phyloP scores from a whole-genome alignment of 352 stramenopile species.

The Phytophthora melonis region DNA sequence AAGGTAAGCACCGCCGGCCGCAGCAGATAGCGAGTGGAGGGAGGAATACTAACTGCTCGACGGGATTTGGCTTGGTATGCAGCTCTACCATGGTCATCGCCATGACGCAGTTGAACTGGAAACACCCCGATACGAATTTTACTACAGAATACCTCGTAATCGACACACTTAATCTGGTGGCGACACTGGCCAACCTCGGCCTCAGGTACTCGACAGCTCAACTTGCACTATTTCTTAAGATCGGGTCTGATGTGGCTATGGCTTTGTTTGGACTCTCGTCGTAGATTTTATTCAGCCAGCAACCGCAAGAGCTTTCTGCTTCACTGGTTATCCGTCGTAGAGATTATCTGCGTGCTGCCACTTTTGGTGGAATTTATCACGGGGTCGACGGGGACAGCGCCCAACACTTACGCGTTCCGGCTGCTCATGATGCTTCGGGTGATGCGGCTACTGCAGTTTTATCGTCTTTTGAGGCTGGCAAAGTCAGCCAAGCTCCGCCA shows the following conservation, averaged over 20 bases:
- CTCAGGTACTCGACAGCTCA: conserved; percentile 59
- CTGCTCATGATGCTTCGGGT: conserved; percentile 77
- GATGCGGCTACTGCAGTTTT: conserved; percentile 68
- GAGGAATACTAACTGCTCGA: neutral
- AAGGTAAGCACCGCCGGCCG: conserved; percentile 35
- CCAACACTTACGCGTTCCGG: conserved; percentile 60
- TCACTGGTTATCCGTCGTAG: conserved; percentile 71
- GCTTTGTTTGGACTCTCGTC: neutral
- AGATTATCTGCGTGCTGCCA: conserved; percentile 58
- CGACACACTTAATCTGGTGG: conserved; percentile 60
- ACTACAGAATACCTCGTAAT: conserved; percentile 46
- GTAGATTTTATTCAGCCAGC: conserved; percentile 70
- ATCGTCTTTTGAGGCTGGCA: conserved; percentile 64
- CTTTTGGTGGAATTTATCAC: conserved; percentile 49
- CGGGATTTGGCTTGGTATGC: neutral
- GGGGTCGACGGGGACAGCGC: conserved; percentile 17
- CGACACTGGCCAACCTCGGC: conserved; percentile 53
- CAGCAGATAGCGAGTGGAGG: neutral
- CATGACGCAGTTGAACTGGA: conserved; percentile 77
- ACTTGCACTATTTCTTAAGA: too few species aligned
- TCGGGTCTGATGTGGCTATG: too few species aligned
- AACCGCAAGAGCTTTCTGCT: conserved; percentile 67
- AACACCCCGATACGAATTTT: conserved; percentile 42
- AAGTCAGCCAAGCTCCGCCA: conserved; percentile 71
- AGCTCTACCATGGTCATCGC: conserved; percentile 67